A percentile compares a stretch with the other conserved stretches of the same genome.
Conservation (phyloP, 305 asterid genomes). For the Plantago coronopus region DNA sequence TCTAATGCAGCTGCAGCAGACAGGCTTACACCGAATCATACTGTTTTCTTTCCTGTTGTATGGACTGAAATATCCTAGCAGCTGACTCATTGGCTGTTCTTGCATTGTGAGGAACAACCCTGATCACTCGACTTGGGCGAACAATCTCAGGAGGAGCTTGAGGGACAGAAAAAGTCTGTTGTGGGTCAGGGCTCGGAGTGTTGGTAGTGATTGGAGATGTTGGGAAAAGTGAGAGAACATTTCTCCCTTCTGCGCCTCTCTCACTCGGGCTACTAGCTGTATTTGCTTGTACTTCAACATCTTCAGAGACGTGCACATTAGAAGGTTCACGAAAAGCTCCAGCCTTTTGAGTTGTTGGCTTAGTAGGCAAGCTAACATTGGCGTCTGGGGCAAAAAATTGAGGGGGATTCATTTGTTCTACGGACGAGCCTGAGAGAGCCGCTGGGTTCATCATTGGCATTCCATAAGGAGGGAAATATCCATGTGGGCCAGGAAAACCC, state of each 20-base stretch:
- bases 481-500: constrained; percentile 36
- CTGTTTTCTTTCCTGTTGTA: constrained; percentile 77
- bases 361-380: constrained; percentile 24
- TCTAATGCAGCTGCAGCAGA: neutral
- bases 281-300: constrained; percentile 52
- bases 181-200: constrained; percentile 4
- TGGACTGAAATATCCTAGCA: constrained; percentile 76
- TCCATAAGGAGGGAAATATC: constrained; percentile 54
- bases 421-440: constrained; percentile 35
- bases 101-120: constrained; percentile 71
- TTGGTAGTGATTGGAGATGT: constrained; percentile 30
- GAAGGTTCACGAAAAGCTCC: constrained; percentile 18
- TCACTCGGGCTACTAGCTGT: constrained; percentile 51
- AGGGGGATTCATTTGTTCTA: constrained; percentile 35
- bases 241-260: constrained; percentile 29
- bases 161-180: constrained; percentile 1
- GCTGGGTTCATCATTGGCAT: constrained; percentile 53
- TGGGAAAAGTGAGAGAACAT: constrained; percentile 51
- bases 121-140: constrained; percentile 34
- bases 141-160: constrained; percentile 28
- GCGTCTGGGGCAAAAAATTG: constrained; percentile 25
- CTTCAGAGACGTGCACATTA: constrained; percentile 23
- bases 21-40: constrained; percentile 33
- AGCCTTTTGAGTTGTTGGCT: constrained; percentile 28
- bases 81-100: constrained; percentile 72